Conservation (phyloP, 257 asterid genomes). For the Solanum boliviense region DNA sequence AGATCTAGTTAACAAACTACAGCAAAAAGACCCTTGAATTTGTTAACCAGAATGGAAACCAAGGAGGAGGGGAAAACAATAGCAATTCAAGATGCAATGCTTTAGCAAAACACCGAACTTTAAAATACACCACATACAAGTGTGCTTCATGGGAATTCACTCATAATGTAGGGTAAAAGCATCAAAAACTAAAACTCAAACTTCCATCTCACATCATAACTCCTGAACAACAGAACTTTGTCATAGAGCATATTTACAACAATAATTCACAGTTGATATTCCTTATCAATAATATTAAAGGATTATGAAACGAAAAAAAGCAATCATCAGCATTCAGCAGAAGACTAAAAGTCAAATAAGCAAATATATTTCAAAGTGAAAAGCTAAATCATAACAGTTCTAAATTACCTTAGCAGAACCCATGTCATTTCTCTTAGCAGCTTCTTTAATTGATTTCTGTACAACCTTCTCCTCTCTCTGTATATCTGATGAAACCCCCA, state of each 20-base stretch:
- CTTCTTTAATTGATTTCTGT: constrained; percentile 92
- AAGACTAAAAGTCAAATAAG: not conserved
- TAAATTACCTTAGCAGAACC: constrained; percentile 87
- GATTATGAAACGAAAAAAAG: not conserved
- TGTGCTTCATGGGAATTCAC: not conserved
- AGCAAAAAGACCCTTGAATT: not conserved
- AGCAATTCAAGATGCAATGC: not conserved
- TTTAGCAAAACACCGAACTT: not conserved
- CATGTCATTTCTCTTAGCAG: constrained; percentile 91
- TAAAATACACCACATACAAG: not conserved
- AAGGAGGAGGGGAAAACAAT: not conserved
- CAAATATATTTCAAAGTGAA: not conserved
- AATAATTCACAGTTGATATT: not conserved
- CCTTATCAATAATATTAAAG: not conserved
- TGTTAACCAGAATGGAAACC: not conserved
- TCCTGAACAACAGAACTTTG: not conserved
- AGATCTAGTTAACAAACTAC: not conserved
- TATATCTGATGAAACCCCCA: constrained; percentile 44
- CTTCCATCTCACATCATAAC: not conserved
- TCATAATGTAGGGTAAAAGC: not conserved
- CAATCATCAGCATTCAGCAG: not conserved
- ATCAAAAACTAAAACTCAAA: not conserved
- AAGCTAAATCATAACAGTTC: not conserved
- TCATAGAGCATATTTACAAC: not conserved
- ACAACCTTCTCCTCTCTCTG: constrained; percentile 91